phyloP scores from a whole-genome alignment of 495 filamentous ascomycete species.

The Lasiosphaeria ovina region DNA sequence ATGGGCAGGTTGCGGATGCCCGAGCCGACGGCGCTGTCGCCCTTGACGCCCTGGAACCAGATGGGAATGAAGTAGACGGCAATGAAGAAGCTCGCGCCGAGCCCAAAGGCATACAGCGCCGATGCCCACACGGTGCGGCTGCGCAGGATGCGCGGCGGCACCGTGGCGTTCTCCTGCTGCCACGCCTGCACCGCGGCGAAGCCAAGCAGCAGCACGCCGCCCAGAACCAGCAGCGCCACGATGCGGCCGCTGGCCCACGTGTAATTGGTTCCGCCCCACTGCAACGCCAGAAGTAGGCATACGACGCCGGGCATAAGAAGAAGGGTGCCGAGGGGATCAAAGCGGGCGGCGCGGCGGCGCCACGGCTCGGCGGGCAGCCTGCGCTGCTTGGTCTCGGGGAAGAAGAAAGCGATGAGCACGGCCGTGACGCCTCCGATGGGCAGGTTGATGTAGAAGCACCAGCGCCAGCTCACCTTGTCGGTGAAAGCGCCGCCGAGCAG shows the following conservation, averaged over 20 bases:
- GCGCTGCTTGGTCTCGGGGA: slow-evolving; percentile 36
- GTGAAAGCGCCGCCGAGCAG: neutral
- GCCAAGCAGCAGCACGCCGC: slow-evolving; percentile 39
- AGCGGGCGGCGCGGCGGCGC: neutral
- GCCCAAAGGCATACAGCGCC: slow-evolving; percentile 46
- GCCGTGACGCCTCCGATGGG: slow-evolving; percentile 33
- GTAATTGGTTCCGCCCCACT: slow-evolving; percentile 60
- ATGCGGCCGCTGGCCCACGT: slow-evolving; percentile 53
- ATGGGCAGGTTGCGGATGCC: slow-evolving; percentile 65
- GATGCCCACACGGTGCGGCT: slow-evolving; percentile 59
- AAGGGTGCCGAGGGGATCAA: slow-evolving; percentile 14
- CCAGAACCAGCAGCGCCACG: slow-evolving; percentile 33
- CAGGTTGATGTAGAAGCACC: slow-evolving; percentile 50
- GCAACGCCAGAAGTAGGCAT: slow-evolving; percentile 55
- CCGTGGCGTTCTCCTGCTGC: slow-evolving; percentile 39
- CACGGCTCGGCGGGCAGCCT: slow-evolving; percentile 20
- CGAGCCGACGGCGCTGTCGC: slow-evolving; percentile 54
- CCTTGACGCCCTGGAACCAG: slow-evolving; percentile 72
- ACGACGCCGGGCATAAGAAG: slow-evolving; percentile 45
- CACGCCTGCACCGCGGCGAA: slow-evolving; percentile 36
- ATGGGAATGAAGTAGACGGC: slow-evolving; percentile 41
- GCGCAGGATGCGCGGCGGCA: slow-evolving; percentile 59
- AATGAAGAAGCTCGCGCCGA: slow-evolving; percentile 50
- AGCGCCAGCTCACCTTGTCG: slow-evolving; percentile 19
- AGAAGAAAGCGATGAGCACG: slow-evolving; percentile 31